These are phyloP conservation scores for Hortiboletus campestris DNA, from an alignment of 768 basidiomycete species.

Conservation along the genomic window DNA sequence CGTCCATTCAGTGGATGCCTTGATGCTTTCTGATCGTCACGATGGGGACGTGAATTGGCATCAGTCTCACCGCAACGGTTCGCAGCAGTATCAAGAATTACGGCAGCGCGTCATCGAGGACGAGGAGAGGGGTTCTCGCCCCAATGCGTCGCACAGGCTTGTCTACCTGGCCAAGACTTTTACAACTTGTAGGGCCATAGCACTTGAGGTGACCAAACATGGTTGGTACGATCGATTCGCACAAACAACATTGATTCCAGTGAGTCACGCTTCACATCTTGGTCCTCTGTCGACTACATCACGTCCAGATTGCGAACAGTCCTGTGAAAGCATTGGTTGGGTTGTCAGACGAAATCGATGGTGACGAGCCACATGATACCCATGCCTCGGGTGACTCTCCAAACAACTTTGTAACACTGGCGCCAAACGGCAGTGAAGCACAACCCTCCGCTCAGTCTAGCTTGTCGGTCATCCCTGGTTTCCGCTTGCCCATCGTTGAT, in stretches of 20 bases:
- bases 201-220: conserved; percentile 34
- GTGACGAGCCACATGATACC: conserved; percentile 3
- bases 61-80: conserved; percentile 24
- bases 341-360: conserved; percentile 8
- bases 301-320: conserved; percentile 17
- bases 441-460: neutral
- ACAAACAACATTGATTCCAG: conserved; percentile 22
- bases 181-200: conserved; percentile 46
- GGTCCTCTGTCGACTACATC: neutral
- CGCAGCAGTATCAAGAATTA: conserved; percentile 14
- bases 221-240: conserved; percentile 63
- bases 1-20: conserved; percentile 37
- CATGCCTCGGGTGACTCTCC: neutral
- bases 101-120: conserved; percentile 21
- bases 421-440: neutral
- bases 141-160: conserved; percentile 38
- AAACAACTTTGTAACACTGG: neutral
- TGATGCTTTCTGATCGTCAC: conserved; percentile 22
- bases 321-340: conserved; percentile 12
- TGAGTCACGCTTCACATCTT: conserved; percentile 6
- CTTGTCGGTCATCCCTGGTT: neutral
- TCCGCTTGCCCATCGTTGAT: neutral
- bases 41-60: conserved; percentile 36
- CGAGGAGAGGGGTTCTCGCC: conserved; percentile 37
- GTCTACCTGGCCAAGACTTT: conserved; percentile 49